Evolutionary conservation across 768 basidiomycete genomes (phyloP), one percentile per base, ranked within the genome.

Genomic region (Trametes coccinea): DNA sequence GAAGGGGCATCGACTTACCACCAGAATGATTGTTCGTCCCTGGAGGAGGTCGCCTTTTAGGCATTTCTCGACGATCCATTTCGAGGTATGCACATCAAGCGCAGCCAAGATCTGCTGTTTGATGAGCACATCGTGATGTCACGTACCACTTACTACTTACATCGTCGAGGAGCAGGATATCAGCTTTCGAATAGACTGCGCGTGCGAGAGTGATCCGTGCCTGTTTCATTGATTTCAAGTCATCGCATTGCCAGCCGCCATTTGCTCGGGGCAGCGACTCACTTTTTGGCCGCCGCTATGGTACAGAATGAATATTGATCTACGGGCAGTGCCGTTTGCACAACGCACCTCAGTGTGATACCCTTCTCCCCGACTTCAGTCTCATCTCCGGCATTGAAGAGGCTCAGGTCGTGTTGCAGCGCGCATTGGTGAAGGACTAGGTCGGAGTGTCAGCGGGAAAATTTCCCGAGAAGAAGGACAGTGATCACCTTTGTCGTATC

Each of bases 1-100:
- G 7, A 43, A n/a, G n/a, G n/a, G n/a, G n/a, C n/a, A n/a, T n/a
- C 17, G 8, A 37, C 79, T 57, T 61, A 80, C 79, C 37, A 82
- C 79, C 5, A 83, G 66, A 29, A 84, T 70, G 33, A 82, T 70
- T 1, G 82, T 83, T 14, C 82, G 73, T 16, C 73, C 78, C 33
- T 68, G 66, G 17, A 83, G 67, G 9, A 84, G 68, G 48, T 79
- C 78, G 1, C 80, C 79, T 27, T 67, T 62, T 60, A 82, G 73
- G 44, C 79, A 75, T 54, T 80, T 74, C 31, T 81, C 75, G 45
- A 59, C 41, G 22, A 84, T 78, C 72, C 73, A 80, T 41, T 77
- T 73, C 2, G 80, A 76, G 2, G 82, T 84, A 53, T 83, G 77
- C 7, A 82, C 79, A 41, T 83, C 82, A 13, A 83, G 71, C 3